These are phyloP conservation scores for Annulohypoxylon moriforme DNA, from an alignment of 495 filamentous ascomycete species.

Conservation along the genomic window DNA sequence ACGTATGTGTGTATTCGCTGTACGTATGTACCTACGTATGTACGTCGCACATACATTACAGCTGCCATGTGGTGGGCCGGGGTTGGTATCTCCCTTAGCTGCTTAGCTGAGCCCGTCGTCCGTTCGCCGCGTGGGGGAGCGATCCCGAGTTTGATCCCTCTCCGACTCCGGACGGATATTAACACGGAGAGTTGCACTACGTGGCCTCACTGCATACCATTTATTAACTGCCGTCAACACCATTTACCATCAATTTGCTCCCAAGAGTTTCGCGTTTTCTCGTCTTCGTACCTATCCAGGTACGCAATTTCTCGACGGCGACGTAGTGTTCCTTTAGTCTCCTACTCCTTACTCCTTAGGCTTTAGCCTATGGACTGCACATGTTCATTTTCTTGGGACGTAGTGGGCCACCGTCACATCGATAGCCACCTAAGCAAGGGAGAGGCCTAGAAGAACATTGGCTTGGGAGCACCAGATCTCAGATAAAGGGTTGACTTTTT, in stretches of 20 bases:
- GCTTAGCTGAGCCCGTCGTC: slow-evolving; percentile 15
- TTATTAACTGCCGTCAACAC: background rate
- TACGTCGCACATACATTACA: slow-evolving; percentile 41
- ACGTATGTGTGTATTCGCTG: slow-evolving; percentile 12
- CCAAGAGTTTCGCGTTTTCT: background rate
- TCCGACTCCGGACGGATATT: slow-evolving; percentile 21
- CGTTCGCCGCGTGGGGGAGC: slow-evolving; percentile 26
- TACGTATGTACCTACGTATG: slow-evolving; percentile 21
- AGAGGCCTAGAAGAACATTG: background rate
- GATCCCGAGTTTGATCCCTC: slow-evolving; percentile 20
- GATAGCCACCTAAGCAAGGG: slow-evolving; percentile 39
- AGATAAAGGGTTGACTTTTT: slow-evolving; percentile 40
- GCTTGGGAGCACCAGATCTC: slow-evolving; percentile 31
- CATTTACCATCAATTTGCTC: background rate
- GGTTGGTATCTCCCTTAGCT: background rate
- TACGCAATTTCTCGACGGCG: background rate
- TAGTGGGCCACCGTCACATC: slow-evolving; percentile 39
- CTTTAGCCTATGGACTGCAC: slow-evolving; percentile 8
- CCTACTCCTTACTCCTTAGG: slow-evolving; percentile 1
- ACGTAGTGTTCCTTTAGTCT: background rate
- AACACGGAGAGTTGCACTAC: background rate
- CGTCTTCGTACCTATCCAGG: background rate
- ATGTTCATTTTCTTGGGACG: slow-evolving; percentile 29
- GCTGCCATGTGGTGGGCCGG: slow-evolving; percentile 36
- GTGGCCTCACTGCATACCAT: background rate